Percentiles rank a stretch among this genome's conserved stretches.
phyloP scores from a whole-genome alignment of 2,329 filamentous ascomycete species.

The Xylaria sp. region DNA sequence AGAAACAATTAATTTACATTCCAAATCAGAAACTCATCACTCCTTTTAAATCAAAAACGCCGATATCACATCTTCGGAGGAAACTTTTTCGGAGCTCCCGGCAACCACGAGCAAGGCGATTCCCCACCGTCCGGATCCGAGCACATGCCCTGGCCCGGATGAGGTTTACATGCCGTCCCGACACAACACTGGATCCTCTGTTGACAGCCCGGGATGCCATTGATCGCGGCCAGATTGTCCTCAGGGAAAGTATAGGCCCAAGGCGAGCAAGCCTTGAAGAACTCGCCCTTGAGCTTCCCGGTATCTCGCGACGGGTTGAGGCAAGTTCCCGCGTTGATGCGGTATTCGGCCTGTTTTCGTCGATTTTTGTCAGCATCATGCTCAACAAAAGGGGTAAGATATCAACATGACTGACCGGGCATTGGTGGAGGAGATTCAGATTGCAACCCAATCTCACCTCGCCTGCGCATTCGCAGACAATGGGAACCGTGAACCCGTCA shows the following conservation, averaged over 20 bases:
- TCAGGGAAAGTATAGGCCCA: conserved; percentile 23
- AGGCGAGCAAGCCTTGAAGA: conserved; percentile 18
- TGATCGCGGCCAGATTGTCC: conserved; percentile 20
- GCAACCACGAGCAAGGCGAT: conserved; percentile 2
- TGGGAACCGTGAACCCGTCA: conserved; percentile 25
- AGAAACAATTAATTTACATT: background rate
- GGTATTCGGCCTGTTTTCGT: conserved; percentile 13
- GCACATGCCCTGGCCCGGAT: conserved; percentile 21
- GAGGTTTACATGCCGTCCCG: conserved; percentile 20
- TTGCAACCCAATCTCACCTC: conserved; percentile 22
- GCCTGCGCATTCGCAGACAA: conserved; percentile 21
- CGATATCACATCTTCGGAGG: background rate
- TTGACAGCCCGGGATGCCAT: conserved; percentile 19
- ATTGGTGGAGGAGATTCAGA: conserved; percentile 19
- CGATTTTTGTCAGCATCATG: background rate
- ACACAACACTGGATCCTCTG: conserved; percentile 21
- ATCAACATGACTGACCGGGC: conserved; percentile 18
- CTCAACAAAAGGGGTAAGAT: background rate
- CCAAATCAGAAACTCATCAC: background rate
- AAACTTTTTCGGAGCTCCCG: background rate
- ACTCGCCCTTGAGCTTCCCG: conserved; percentile 1
- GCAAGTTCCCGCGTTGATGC: conserved; percentile 18
- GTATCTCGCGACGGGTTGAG: conserved; percentile 20
- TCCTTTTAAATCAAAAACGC: background rate
- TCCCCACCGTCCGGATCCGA: conserved; percentile 10